Evolutionary conservation across 441 rosid species (phyloP), one percentile per base, ranked within the genome.

Genomic region (Erodium moschatum): DNA sequence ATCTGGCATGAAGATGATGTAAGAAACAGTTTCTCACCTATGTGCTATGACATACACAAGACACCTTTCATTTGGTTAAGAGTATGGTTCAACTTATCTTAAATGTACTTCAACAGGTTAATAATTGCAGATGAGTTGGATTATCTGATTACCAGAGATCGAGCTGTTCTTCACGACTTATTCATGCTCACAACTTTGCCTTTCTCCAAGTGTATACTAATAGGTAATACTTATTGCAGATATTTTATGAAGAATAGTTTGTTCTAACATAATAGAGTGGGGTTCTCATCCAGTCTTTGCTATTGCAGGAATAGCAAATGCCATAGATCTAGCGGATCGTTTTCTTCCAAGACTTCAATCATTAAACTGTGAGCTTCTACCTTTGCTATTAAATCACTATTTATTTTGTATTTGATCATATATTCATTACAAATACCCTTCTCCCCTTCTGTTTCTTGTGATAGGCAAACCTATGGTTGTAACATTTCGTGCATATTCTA

Each of bases 111-210:
- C 77, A 18, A 62, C 74, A 89, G 97, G 88, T 69, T 93, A 6
- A 69, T 90, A 35, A 83, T 90, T 76, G 95, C 86, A 13, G 97
- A 90, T 78, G 98, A 90, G 80, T 76, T 93, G 84, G 98, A 90
- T 76, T 93, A 86, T 76, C 75, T 93, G 78, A 87, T 93, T 52
- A 90, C 96, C 13, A 87, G 75, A 74, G 98, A 93, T 76, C 76
- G 92, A 5, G 89, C 84, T 72, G 91, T 93, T 64, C 96, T 93
- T 63, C 88, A 90, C 71, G 97, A 93, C 81, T 89, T 93, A 67
- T 93, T 90, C 79, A 86, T 87, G 95, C 95, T 90, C 60, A 89
- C 95, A 76, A 85, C 96, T 68, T 83, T 84, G 64, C 89, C 96
- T 9, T 86, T 80, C 75, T 90, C 95, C 58, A 80, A 83, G 44